phyloP scores from a whole-genome alignment of 2,329 filamentous ascomycete species.

The Cordyceps sp. region DNA sequence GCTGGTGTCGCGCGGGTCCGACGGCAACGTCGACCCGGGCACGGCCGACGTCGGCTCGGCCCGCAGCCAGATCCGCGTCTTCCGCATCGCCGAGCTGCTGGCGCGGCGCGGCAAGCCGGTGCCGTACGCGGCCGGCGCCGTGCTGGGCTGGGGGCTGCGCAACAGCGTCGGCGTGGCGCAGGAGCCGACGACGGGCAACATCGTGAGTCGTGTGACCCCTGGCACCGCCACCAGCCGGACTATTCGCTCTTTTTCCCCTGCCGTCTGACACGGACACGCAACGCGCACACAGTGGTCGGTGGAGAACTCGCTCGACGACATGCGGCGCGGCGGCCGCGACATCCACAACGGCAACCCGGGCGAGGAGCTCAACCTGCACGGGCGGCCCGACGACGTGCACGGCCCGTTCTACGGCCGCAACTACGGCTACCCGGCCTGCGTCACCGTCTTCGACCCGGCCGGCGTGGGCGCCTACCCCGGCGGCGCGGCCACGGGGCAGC shows the following conservation, averaged over 20 bases:
- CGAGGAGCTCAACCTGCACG: slow-evolving; percentile 57
- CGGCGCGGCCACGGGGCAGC: slow-evolving; percentile 8
- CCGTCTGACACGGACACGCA: too few relatives aligned
- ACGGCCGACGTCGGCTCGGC: slow-evolving; percentile 32
- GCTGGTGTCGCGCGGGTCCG: slow-evolving; percentile 44
- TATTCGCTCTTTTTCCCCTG: too few relatives aligned
- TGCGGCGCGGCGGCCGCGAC: slow-evolving; percentile 34
- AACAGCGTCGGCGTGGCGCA: slow-evolving; percentile 54
- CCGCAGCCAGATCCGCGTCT: slow-evolving; percentile 42
- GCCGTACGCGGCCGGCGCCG: slow-evolving; percentile 25
- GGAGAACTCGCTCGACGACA: slow-evolving; percentile 49
- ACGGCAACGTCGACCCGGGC: slow-evolving; percentile 36
- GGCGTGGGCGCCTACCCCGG: slow-evolving; percentile 16
- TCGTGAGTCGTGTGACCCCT: slow-evolving; percentile 11
- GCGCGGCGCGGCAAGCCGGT: slow-evolving; percentile 4
- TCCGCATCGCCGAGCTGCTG: slow-evolving; percentile 14
- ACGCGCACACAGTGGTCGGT: slow-evolving; percentile 38
- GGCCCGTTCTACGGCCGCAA: slow-evolving; percentile 21
- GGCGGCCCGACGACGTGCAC: slow-evolving; percentile 24
- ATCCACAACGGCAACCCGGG: slow-evolving; percentile 52
- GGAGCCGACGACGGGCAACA: slow-evolving; percentile 28
- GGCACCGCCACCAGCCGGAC: too few relatives aligned
- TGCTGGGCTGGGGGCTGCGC: slow-evolving; percentile 47
- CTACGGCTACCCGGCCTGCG: slow-evolving; percentile 49
- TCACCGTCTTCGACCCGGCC: slow-evolving; percentile 33